A percentile compares a stretch with the other conserved stretches of the same genome.
These are phyloP conservation scores for Plenodomus tracheiphilus DNA, from an alignment of 2,329 filamentous ascomycete species.

Conservation along the genomic window DNA sequence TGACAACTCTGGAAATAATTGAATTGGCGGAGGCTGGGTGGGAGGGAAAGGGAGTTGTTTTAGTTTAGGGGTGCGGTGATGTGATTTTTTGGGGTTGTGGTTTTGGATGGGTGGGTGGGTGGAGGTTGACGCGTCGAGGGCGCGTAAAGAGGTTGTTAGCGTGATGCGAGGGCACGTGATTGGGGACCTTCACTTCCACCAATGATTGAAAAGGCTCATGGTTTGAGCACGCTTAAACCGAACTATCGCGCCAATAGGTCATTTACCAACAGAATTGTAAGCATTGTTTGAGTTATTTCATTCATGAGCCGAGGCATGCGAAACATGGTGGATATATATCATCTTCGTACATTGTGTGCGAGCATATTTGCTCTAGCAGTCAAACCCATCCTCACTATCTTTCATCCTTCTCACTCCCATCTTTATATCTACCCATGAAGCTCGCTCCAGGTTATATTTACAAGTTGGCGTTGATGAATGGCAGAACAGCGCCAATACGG, in stretches of 20 bases:
- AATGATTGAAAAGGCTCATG: too few species aligned
- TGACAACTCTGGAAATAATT: neutral
- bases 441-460: neutral
- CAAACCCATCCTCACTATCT: neutral
- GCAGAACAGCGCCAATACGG: conserved; percentile 15
- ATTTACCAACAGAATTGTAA: too few species aligned
- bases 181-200: too few species aligned
- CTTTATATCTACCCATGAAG: neutral
- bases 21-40: neutral
- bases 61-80: neutral
- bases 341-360: too few species aligned
- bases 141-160: conserved; percentile 4
- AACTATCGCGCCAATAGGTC: too few species aligned
- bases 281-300: too few species aligned
- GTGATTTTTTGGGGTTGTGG: too few species aligned
- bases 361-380: too few species aligned
- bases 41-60: neutral
- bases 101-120: neutral
- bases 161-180: conserved; percentile 12
- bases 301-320: too few species aligned
- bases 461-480: conserved; percentile 27
- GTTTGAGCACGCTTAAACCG: too few species aligned
- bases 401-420: neutral
- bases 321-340: too few species aligned
- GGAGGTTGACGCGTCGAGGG: conserved; percentile 12